phyloP scores from a whole-genome alignment of 768 basidiomycete species.

The Melanogaster broomeanus region DNA sequence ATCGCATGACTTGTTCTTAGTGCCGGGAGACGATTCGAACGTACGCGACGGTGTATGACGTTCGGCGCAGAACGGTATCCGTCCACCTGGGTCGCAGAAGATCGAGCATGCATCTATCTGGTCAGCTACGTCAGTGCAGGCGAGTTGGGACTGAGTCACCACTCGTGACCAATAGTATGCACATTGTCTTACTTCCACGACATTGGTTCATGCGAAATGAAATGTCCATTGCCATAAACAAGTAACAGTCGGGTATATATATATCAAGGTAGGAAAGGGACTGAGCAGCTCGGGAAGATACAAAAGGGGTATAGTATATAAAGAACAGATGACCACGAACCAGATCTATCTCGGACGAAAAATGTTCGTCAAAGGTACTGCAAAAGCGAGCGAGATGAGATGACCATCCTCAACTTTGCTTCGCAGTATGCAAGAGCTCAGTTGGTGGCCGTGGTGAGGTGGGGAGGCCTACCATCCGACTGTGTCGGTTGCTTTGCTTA shows the following conservation, averaged over 20 bases:
- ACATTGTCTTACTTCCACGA: background rate
- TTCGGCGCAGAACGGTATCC: no score
- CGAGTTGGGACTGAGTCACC: no score
- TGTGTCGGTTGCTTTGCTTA: conserved; percentile 63
- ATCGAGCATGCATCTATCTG: no score
- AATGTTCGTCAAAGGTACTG: background rate
- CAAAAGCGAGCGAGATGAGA: background rate
- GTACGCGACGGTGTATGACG: no score
- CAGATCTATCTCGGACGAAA: conserved; percentile 11
- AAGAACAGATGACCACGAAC: conserved; percentile 14
- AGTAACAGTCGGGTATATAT: conserved; percentile 21
- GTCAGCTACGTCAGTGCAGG: no score
- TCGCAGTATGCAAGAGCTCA: conserved; percentile 26
- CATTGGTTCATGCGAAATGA: background rate
- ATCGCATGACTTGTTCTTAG: no score
- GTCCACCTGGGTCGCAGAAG: no score
- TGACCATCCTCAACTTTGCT: conserved; percentile 17
- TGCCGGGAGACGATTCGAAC: no score
- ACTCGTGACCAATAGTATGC: no score
- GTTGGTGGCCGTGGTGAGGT: conserved; percentile 36
- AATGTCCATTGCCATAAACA: conserved; percentile 9
- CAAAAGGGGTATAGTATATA: conserved; percentile 30
- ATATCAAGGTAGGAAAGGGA: conserved; percentile 5
- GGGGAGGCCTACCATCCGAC: conserved; percentile 66
- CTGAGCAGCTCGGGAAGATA: conserved; percentile 5